Percentiles rank a stretch among this genome's conserved stretches.
phyloP scores from a whole-genome alignment of 164 flowering plant species.

The Umbilicus rupestris region DNA sequence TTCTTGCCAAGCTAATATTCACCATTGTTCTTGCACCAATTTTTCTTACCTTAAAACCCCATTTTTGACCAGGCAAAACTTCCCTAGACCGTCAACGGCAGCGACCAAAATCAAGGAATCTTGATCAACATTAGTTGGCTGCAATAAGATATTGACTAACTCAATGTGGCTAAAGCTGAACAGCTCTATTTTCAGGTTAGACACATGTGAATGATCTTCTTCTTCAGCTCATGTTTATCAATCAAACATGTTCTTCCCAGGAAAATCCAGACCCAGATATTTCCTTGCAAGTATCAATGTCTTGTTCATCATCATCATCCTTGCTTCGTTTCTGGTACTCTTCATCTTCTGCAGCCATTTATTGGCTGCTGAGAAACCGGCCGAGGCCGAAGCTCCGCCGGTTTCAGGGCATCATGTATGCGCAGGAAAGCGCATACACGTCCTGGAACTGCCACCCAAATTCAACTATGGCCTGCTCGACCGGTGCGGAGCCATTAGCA shows the following conservation, averaged over 20 bases:
- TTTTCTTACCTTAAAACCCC: too few species aligned
- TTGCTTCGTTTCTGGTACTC: not conserved
- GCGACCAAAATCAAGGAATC: not conserved
- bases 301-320: not conserved
- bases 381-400: not conserved
- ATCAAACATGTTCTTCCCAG: not conserved
- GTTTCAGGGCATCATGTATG: conserved; percentile 9
- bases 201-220: not conserved
- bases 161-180: too few species aligned
- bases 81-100: not conserved
- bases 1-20: too few species aligned
- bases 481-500: conserved; percentile 12
- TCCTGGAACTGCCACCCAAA: conserved; percentile 17
- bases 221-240: not conserved
- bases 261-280: not conserved
- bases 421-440: conserved; percentile 17
- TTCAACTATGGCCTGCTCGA: conserved; percentile 19
- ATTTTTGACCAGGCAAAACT: not conserved
- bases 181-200: not conserved
- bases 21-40: too few species aligned
- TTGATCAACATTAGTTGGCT: conserved; percentile 6
- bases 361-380: not conserved
- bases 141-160: not conserved
- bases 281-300: not conserved
- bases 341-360: not conserved